Percentiles rank a stretch among this genome's conserved stretches.
Evolutionary conservation across 495 filamentous ascomycete genomes (phyloP).

Genomic region (Annulohypoxylon stygium): DNA sequence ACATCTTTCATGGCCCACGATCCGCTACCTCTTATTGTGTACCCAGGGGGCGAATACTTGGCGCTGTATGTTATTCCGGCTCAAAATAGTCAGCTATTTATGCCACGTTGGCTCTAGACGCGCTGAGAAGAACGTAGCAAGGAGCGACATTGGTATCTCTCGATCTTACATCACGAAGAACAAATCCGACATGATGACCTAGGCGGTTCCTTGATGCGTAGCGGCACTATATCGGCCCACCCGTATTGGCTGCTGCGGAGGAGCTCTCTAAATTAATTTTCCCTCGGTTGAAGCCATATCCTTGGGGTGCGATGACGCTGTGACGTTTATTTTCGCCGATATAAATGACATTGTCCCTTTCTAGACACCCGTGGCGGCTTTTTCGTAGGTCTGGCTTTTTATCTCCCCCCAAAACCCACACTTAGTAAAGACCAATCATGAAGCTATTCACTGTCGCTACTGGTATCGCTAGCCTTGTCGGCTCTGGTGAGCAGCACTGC

Average conservation of each 20-base stretch:
- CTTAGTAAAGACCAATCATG: slow-evolving; percentile 29
- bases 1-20: slow-evolving; percentile 1
- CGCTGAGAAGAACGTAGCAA: slow-evolving; percentile 33
- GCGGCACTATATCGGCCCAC: slow-evolving; percentile 27
- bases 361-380: slow-evolving; percentile 22
- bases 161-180: slow-evolving; percentile 40
- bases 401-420: not conserved
- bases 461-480: slow-evolving; percentile 29
- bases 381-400: slow-evolving; percentile 4
- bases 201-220: slow-evolving; percentile 23
- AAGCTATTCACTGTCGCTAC: slow-evolving; percentile 40
- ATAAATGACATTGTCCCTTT: slow-evolving; percentile 32
- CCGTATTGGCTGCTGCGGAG: slow-evolving; percentile 41
- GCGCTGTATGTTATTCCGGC: slow-evolving; percentile 21
- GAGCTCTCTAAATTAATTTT: slow-evolving; percentile 46
- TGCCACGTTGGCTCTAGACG: slow-evolving; percentile 44
- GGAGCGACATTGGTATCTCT: slow-evolving; percentile 25
- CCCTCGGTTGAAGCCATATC: slow-evolving; percentile 39
- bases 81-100: slow-evolving; percentile 29
- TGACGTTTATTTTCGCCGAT: slow-evolving; percentile 16
- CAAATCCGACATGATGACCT: slow-evolving; percentile 14
- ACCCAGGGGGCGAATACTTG: slow-evolving; percentile 16
- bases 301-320: slow-evolving; percentile 32
- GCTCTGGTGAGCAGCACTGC: slow-evolving; percentile 37
- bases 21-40: not conserved